Percentiles rank a stretch among this genome's conserved stretches.
Evolutionary conservation across 2,329 filamentous ascomycete species (phyloP).

Genomic region (Podosphaera leucotricha): DNA sequence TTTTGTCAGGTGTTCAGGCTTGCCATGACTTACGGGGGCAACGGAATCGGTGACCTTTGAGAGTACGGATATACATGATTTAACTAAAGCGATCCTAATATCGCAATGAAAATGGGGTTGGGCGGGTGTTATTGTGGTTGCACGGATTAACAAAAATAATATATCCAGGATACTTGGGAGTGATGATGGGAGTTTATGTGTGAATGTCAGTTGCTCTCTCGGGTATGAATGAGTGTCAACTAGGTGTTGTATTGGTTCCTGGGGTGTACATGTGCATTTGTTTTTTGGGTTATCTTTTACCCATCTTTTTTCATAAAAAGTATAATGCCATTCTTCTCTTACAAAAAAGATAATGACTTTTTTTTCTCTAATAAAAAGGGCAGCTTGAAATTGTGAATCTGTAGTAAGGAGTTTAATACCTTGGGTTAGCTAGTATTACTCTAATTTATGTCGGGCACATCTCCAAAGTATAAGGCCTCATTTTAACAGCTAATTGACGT

Average conservation of each 20-base stretch:
- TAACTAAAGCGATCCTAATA: slow-evolving; percentile 17
- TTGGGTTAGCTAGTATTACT: background rate
- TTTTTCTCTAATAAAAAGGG: too few relatives aligned
- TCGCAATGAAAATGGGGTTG: slow-evolving; percentile 9
- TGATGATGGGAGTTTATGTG: background rate
- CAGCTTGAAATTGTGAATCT: too few relatives aligned
- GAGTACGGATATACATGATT: slow-evolving; percentile 14
- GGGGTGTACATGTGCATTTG: background rate
- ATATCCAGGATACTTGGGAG: background rate
- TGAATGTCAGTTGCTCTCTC: background rate
- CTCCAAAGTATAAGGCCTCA: background rate
- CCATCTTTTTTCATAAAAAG: too few relatives aligned
- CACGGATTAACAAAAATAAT: slow-evolving; percentile 11
- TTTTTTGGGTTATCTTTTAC: background rate
- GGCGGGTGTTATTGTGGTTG: slow-evolving; percentile 13
- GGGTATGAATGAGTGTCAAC: background rate
- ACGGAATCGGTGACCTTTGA: slow-evolving; percentile 16
- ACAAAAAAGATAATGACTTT: too few relatives aligned
- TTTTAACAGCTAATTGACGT: background rate
- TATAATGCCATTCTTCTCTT: too few relatives aligned
- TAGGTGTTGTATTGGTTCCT: background rate
- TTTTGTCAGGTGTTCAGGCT: slow-evolving; percentile 15
- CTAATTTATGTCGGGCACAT: background rate
- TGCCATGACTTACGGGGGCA: slow-evolving; percentile 14
- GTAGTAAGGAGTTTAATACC: background rate